A percentile compares a stretch with the other conserved stretches of the same genome.
Conservation (phyloP, 306 rosid species). For the Gynostemma pentaphyllum region DNA sequence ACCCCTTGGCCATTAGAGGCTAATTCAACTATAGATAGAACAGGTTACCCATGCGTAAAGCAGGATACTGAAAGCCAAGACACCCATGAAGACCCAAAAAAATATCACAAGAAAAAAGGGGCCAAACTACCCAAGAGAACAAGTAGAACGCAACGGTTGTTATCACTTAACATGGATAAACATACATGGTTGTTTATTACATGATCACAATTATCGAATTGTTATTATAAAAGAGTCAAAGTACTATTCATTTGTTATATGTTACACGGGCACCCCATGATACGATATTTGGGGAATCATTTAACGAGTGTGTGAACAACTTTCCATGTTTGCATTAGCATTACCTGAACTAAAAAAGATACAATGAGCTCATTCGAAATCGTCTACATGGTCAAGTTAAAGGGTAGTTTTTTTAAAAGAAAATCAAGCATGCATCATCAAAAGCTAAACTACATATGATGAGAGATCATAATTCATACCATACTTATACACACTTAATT, state of each 20-base stretch:
- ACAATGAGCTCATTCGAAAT: background rate
- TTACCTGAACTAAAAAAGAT: background rate
- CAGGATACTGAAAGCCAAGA: no score
- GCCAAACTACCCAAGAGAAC: no score
- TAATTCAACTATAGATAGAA: no score
- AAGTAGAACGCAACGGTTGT: no score
- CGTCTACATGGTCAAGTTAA: background rate
- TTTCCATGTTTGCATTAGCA: background rate
- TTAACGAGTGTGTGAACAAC: background rate
- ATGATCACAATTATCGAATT: background rate
- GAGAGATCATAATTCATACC: background rate
- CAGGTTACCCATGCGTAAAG: no score
- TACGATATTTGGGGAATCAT: background rate
- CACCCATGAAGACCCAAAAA: no score
- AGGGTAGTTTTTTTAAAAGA: background rate
- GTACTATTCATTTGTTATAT: conserved; percentile 1
- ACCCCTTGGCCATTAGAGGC: no score
- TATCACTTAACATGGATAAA: no score
- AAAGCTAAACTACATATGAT: background rate
- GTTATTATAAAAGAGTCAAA: conserved; percentile 2
- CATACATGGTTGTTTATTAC: no score
- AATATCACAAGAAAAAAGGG: no score
- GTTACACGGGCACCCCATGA: background rate
- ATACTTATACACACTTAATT: no score
- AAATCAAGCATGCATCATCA: background rate